Base-by-base conservation (phyloP, 306 rosid species). In the Adenanthera pavonina region DNA sequence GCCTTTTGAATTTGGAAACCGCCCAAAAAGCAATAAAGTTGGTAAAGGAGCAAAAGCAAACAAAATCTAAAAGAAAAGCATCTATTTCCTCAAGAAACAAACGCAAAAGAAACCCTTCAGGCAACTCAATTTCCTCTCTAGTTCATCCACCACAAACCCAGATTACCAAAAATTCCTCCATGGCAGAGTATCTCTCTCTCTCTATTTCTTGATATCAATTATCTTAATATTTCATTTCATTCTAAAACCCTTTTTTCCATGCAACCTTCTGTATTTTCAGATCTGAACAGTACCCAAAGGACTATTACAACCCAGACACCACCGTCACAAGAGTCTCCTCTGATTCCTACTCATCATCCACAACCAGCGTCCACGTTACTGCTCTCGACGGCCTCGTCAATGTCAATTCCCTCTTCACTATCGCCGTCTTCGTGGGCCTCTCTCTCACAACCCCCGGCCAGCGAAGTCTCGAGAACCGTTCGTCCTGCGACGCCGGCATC, bases 341-440 rank as follows among this genome's bases (percentile, higher is more conserved):
- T 2, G 80, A 87, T 2, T 40, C 72, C 0, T 62, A 86, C 0
- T 81, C 91, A 0, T 74, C 98, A 0, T 80, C 91, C 5, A 95
- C 97, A 11, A 95, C 98, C 3, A 93, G 99, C 59, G 98, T 95
- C 17, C 99, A 95, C 79, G 98, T 95, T 8, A 93, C 97, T 3
- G 96, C 99, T 13, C 86, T 95, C 5, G 98, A 95, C 74, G 97
- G 98, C 25, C 81, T 95, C 2, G 98, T 95, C 17, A 95, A 92
- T 77, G 98, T 93, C 20, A 95, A 95, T 84, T 95, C 99, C 0
- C 97, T 95, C 33, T 95, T 95, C 91, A 92, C 98, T 6, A 89
- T 95, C 69, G 99, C 97, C 0, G 99, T 92, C 15, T 95, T 95
- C 83, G 96, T 95, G 5, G 99, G 99, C 1, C 96, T 95, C 6